These are phyloP conservation scores for Solanum chiquidenum DNA, from an alignment of 257 asterid genomes.

Conservation along the genomic window DNA sequence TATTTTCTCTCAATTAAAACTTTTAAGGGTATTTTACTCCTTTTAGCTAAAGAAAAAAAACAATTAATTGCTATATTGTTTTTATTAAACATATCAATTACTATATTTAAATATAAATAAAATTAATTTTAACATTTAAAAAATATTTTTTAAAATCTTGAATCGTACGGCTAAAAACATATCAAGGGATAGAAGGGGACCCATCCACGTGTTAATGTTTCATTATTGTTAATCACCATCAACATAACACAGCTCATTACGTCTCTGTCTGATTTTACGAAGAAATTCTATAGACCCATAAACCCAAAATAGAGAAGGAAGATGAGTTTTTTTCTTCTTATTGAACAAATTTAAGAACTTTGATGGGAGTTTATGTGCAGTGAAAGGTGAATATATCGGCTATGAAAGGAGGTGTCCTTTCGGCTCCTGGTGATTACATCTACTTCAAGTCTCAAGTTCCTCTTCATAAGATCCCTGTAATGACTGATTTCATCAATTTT, in stretches of 20 bases:
- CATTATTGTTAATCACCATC: background rate
- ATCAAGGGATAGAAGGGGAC: background rate
- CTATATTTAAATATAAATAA: background rate
- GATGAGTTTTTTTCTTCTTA: background rate
- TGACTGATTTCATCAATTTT: conserved; percentile 1
- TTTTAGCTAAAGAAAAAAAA: background rate
- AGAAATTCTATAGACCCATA: background rate
- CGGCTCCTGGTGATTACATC: conserved; percentile 95
- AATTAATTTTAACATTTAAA: background rate
- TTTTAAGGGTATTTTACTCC: background rate
- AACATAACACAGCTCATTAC: background rate
- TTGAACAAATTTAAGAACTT: background rate
- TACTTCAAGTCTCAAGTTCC: conserved; percentile 99
- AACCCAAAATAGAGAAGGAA: background rate
- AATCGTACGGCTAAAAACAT: background rate
- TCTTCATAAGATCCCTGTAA: conserved; percentile 97
- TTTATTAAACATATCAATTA: background rate
- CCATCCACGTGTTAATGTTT: conserved; percentile 1
- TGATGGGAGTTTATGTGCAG: background rate
- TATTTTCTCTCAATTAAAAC: no score
- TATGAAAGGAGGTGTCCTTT: conserved; percentile 90
- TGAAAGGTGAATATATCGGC: conserved; percentile 14
- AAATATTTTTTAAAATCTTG: no score
- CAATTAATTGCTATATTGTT: background rate
- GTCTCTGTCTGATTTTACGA: background rate